phyloP scores from a whole-genome alignment of 2,329 filamentous ascomycete species.

The Leptographium lundbergii region DNA sequence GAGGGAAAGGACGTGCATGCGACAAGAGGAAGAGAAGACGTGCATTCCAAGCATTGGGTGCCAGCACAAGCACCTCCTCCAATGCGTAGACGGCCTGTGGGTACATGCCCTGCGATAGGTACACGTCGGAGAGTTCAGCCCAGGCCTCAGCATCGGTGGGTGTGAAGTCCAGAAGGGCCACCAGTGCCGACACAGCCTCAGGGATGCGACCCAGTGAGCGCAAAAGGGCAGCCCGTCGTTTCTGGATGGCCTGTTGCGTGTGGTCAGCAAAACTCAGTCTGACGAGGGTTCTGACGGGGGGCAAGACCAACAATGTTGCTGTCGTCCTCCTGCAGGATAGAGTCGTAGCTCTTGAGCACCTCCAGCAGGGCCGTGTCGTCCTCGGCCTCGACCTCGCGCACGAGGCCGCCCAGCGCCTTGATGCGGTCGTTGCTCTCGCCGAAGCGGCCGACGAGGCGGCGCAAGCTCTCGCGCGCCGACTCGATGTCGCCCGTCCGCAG shows the following conservation, averaged over 20 bases:
- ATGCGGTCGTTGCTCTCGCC: conserved; percentile 74
- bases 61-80: conserved; percentile 78
- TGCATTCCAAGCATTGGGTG: conserved; percentile 93
- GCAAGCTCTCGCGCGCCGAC: conserved; percentile 62
- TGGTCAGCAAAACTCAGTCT: background rate
- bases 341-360: conserved; percentile 67
- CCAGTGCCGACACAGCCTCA: conserved; percentile 65
- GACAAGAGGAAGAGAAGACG: conserved; percentile 19
- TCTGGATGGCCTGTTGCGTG: conserved; percentile 57
- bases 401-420: conserved; percentile 69
- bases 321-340: conserved; percentile 57
- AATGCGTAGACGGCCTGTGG: conserved; percentile 76
- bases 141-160: conserved; percentile 89
- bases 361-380: conserved; percentile 51
- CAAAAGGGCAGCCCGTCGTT: conserved; percentile 71
- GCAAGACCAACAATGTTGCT: conserved; percentile 59
- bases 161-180: conserved; percentile 64
- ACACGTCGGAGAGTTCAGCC: conserved; percentile 82
- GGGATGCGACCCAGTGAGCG: conserved; percentile 54
- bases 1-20: background rate
- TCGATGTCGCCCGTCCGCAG: conserved; percentile 74
- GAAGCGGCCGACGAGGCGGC: conserved; percentile 67
- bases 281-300: background rate
- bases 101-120: conserved; percentile 66
- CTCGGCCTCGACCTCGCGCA: conserved; percentile 68